Percentiles rank a stretch among this genome's conserved stretches.
Evolutionary conservation across 208 protist genomes (phyloP).

Genomic region (Strigomonas culicis): DNA sequence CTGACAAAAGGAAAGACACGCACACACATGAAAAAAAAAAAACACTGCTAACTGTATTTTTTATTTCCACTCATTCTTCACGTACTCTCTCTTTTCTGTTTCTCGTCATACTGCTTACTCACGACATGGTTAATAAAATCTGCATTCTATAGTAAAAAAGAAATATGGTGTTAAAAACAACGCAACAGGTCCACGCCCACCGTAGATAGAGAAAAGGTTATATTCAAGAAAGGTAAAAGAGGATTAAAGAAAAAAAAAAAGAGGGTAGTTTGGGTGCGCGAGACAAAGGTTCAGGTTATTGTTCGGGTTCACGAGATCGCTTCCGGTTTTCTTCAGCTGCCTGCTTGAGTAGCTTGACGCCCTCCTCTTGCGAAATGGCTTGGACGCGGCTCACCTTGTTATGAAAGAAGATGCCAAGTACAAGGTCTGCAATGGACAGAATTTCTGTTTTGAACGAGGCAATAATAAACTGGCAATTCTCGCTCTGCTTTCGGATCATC

Average conservation of each 20-base stretch:
- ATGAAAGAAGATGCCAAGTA: slow-evolving; percentile 94
- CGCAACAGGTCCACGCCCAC: no score
- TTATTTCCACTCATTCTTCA: background rate
- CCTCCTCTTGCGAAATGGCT: slow-evolving; percentile 68
- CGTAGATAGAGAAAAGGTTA: no score
- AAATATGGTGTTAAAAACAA: no score
- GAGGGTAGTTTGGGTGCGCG: background rate
- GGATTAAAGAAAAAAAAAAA: background rate
- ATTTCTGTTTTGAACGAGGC: slow-evolving; percentile 98
- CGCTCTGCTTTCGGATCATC: slow-evolving; percentile 92
- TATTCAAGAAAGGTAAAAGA: background rate
- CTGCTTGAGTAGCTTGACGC: slow-evolving; percentile 49
- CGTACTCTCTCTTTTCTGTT: slow-evolving; percentile 14
- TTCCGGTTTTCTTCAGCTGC: slow-evolving; percentile 64
- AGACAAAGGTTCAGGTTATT: background rate
- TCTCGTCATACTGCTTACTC: background rate
- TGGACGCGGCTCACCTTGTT: slow-evolving; percentile 95
- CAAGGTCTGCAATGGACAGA: slow-evolving; percentile 90
- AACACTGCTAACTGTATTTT: background rate
- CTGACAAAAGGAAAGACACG: background rate
- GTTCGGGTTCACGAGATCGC: slow-evolving; percentile 39
- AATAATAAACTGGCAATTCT: slow-evolving; percentile 96
- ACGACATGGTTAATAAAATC: slow-evolving; percentile 4
- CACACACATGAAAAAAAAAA: background rate
- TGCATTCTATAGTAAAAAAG: slow-evolving; percentile 9